Evolutionary conservation across 2,329 filamentous ascomycete genomes (phyloP), one percentile per base, ranked within the genome.

Genomic region (Ceratocystis eucalypticola): DNA sequence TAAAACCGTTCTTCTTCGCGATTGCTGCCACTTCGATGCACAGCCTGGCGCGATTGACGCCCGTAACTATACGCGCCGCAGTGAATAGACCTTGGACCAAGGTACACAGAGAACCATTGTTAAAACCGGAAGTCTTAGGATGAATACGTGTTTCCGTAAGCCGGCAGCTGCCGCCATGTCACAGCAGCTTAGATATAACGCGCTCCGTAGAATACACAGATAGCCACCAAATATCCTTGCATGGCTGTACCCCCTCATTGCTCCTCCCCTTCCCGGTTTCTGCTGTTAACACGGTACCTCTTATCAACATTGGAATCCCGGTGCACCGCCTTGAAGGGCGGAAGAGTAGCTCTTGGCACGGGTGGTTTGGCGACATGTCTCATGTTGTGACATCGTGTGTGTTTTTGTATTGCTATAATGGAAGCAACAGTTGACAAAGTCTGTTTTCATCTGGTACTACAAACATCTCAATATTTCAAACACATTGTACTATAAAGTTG

Each of bases 341-440:
- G 46, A n/a, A 10, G n/a, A 22, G 53, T 57, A 22, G 53, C 28
- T 30, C 53, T 59, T 59, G 53, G 28, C 25, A 17, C 28, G 53
- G 53, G 28, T 59, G 7, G 28, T 59, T 33, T 59, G 53, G 53
- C 53, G 53, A 59, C 22, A 59, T 59, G 53, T 59, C 53, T 59
- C 28, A 30, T 25, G 17, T 20, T 33, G 17, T 50, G n/a, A 50
- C 46, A 20, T 50, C 10, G 53, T 5, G 28, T 33, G 53, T 59
- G 53, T n/a, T n/a, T 59, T 25, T 37, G 53, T 59, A 30, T n/a
- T 37, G 53, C 2, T 59, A 20, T 20, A 33, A n/a, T 46, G 15
- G 30, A 50, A 33, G 33, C 44, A 64, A 12, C 62, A 64, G 48
- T 64, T 46, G 22, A 53, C 15, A 50, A 22, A 7, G 28, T 37